These are phyloP conservation scores for Bombardia bombarda DNA, from an alignment of 495 filamentous ascomycete genomes.

Conservation along the genomic window DNA sequence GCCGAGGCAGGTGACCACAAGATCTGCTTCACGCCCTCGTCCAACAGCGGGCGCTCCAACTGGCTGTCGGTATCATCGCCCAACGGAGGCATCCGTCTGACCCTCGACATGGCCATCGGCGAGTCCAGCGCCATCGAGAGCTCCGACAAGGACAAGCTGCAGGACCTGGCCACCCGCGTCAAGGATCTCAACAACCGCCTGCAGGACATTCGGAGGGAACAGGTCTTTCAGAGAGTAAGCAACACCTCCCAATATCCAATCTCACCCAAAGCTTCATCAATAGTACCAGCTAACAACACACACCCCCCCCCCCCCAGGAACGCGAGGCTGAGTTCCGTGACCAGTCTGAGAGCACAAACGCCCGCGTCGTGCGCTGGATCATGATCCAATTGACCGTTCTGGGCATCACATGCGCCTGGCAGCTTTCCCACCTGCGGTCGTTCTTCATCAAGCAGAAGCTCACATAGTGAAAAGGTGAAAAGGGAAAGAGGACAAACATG, in stretches of 20 bases:
- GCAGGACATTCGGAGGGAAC: conserved; percentile 85
- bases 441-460: conserved; percentile 99
- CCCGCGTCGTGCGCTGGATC: conserved; percentile 89
- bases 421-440: conserved; percentile 84
- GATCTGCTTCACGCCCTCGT: conserved; percentile 84
- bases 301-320: conserved; percentile 50
- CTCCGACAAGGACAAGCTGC: conserved; percentile 86
- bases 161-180: conserved; percentile 83
- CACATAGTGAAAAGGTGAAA: conserved; percentile 42
- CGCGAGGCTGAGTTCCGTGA: conserved; percentile 97
- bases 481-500: background rate
- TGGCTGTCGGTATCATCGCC: conserved; percentile 61
- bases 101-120: conserved; percentile 88
- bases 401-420: conserved; percentile 90
- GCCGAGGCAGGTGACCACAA: conserved; percentile 90
- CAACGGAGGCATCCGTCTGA: conserved; percentile 69
- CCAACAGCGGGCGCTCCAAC: conserved; percentile 46
- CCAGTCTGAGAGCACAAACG: conserved; percentile 90
- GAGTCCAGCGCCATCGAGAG: conserved; percentile 93
- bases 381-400: conserved; percentile 84
- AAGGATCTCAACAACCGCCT: conserved; percentile 82
- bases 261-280: background rate
- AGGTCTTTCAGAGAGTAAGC: conserved; percentile 91
- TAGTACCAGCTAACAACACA: background rate
- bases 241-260: background rate